Conservation (phyloP, 73 alveolate genomes). For the Tetrahymena elliotti region DNA sequence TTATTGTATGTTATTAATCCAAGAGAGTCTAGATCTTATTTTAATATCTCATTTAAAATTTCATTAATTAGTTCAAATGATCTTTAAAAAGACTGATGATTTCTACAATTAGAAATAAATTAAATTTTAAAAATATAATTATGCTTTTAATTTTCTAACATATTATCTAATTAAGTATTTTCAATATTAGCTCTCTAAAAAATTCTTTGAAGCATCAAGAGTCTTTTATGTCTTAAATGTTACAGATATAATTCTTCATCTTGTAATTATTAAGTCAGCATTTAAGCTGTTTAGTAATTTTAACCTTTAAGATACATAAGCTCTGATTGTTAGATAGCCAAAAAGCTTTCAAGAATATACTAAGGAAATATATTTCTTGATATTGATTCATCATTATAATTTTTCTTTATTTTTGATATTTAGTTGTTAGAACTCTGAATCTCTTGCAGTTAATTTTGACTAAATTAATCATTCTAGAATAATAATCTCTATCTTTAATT, state of each 20-base stretch:
- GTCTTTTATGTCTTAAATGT: background rate
- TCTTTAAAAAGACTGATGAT: background rate
- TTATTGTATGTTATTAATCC: background rate
- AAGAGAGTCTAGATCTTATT: background rate
- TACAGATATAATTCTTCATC: background rate
- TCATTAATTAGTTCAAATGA: background rate
- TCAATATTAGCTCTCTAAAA: background rate
- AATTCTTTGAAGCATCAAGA: background rate
- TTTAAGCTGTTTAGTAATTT: background rate
- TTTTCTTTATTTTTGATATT: background rate
- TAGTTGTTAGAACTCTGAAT: background rate
- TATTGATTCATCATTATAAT: background rate
- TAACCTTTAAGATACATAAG: background rate
- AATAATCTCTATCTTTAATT: no score
- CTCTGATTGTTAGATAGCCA: background rate
- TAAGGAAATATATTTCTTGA: background rate
- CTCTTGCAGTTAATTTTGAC: background rate
- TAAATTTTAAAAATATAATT: background rate
- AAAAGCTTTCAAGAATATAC: background rate
- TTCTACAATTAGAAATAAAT: background rate
- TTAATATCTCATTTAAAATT: background rate
- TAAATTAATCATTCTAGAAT: no score
- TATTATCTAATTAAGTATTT: background rate
- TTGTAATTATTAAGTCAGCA: background rate
- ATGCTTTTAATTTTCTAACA: background rate